Percentiles rank a stretch among this genome's conserved stretches.
These are phyloP conservation scores for Paracoccidioides lutzii DNA, from an alignment of 2,329 filamentous ascomycete genomes.

Conservation along the genomic window DNA sequence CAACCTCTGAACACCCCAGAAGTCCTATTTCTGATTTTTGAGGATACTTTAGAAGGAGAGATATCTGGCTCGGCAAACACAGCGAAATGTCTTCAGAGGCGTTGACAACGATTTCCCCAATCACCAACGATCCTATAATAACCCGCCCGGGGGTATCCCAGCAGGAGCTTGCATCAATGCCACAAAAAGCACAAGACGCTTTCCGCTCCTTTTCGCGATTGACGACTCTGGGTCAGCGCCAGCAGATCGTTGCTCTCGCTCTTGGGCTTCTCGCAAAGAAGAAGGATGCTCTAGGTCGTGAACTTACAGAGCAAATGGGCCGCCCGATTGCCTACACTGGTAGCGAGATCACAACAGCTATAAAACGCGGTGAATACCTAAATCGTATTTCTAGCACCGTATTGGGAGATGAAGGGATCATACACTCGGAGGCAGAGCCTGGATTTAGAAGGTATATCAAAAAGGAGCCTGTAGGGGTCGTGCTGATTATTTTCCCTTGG, in stretches of 20 bases:
- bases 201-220: conserved; percentile 69
- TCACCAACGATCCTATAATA: conserved; percentile 71
- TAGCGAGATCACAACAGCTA: conserved; percentile 72
- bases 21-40: neutral
- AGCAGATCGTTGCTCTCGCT: conserved; percentile 69
- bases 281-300: conserved; percentile 67
- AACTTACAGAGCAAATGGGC: conserved; percentile 91
- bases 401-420: conserved; percentile 50
- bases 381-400: conserved; percentile 69
- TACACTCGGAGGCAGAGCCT: conserved; percentile 67
- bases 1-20: too few species aligned
- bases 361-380: conserved; percentile 74
- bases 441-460: conserved; percentile 85
- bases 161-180: conserved; percentile 57
- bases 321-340: conserved; percentile 76
- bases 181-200: conserved; percentile 56
- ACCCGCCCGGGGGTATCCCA: conserved; percentile 62
- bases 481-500: conserved; percentile 87
- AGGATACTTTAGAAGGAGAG: neutral
- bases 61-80: conserved; percentile 5
- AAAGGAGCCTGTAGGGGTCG: conserved; percentile 76
- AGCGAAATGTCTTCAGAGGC: conserved; percentile 41
- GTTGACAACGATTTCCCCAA: conserved; percentile 73
- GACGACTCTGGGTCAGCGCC: conserved; percentile 60
- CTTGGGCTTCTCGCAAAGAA: conserved; percentile 56